Evolutionary conservation across 2,329 filamentous ascomycete species (phyloP).

Genomic region (Phialocephala sp.): DNA sequence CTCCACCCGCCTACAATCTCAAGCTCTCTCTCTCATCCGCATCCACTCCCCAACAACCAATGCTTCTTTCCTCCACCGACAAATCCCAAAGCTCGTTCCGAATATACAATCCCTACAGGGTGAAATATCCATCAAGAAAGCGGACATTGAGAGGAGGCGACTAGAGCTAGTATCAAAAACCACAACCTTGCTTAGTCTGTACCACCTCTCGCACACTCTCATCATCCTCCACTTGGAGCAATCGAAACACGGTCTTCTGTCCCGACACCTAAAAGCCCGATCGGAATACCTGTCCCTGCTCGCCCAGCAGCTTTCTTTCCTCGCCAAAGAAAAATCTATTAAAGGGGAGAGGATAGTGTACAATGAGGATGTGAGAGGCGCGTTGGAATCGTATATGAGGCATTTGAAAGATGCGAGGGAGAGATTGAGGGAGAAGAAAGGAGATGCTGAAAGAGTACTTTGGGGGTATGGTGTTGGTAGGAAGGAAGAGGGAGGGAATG

Average conservation of each 20-base stretch:
- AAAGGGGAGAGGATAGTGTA: constrained; percentile 40
- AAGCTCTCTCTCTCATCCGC: constrained; percentile 55
- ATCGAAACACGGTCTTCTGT: constrained; percentile 37
- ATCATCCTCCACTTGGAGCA: constrained; percentile 41
- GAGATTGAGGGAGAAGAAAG: constrained; percentile 37
- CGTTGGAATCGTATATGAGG: constrained; percentile 37
- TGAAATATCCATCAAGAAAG: constrained; percentile 49
- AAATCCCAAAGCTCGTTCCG: constrained; percentile 55
- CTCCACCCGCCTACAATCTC: constrained; percentile 55
- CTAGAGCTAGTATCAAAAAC: constrained; percentile 44
- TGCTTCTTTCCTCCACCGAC: constrained; percentile 61
- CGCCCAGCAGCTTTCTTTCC: constrained; percentile 26
- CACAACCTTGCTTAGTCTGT: constrained; percentile 31
- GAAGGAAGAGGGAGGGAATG: constrained; percentile 27
- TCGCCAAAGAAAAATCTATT: constrained; percentile 28
- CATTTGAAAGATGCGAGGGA: constrained; percentile 38
- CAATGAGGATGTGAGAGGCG: constrained; percentile 36
- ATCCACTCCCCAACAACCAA: constrained; percentile 54
- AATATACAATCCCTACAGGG: constrained; percentile 47
- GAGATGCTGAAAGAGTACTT: constrained; percentile 36
- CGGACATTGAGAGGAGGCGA: constrained; percentile 46
- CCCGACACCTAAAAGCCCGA: constrained; percentile 34
- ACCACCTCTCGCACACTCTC: constrained; percentile 35
- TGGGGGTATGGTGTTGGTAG: constrained; percentile 42
- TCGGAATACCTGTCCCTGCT: constrained; percentile 31